A percentile compares a stretch with the other conserved stretches of the same genome.
Evolutionary conservation across 225 moss, liverwort and hornwort species (phyloP).

Genomic region (Marchantia paleacea): DNA sequence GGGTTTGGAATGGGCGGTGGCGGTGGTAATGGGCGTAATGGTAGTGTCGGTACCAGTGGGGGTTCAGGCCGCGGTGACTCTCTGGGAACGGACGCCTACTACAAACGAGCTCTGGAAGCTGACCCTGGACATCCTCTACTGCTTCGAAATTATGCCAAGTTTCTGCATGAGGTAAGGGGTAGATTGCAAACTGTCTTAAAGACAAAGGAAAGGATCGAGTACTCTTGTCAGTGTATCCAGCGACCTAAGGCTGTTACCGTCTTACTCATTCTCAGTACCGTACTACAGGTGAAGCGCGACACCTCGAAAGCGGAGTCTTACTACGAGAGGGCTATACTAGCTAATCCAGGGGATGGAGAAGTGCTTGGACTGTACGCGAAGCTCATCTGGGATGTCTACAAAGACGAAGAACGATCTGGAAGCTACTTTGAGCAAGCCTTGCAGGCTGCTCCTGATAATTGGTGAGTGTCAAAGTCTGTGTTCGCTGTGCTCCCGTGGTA

Average conservation of each 20-base stretch:
- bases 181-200: background rate
- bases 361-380: conserved; percentile 29
- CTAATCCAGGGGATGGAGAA: conserved; percentile 30
- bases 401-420: conserved; percentile 29
- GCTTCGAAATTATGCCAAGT: conserved; percentile 31
- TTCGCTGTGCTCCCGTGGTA: background rate
- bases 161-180: conserved; percentile 29
- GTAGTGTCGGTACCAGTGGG: background rate
- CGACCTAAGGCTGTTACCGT: background rate
- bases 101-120: conserved; percentile 20
- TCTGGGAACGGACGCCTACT: conserved; percentile 20
- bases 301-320: conserved; percentile 17
- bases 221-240: too few relatives aligned
- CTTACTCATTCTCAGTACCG: background rate
- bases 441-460: conserved; percentile 19
- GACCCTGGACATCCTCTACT: conserved; percentile 28
- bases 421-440: conserved; percentile 30
- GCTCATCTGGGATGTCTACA: conserved; percentile 29
- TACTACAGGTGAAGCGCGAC: conserved; percentile 27
- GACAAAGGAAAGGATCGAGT: background rate
- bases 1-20: conserved; percentile 23
- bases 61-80: conserved; percentile 19
- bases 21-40: conserved; percentile 6
- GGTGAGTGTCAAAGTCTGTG: conserved; percentile 1
- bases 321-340: conserved; percentile 30